phyloP scores from a whole-genome alignment of 1,139 yeast species.

The Suhomyces guaymorum region DNA sequence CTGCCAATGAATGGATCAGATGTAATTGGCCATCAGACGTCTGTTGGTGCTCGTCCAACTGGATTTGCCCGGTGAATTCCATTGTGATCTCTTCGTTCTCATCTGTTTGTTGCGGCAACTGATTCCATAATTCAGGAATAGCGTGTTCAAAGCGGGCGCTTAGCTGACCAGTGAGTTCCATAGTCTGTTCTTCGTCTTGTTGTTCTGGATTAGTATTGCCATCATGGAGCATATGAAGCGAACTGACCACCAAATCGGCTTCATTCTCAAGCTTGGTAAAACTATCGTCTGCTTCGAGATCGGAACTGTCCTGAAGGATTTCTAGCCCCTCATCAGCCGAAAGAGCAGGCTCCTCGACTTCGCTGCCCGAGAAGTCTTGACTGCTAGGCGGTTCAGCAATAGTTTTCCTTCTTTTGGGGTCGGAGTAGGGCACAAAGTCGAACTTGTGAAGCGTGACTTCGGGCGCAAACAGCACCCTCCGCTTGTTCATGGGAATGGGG shows the following conservation, averaged over 20 bases:
- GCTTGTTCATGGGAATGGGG: conserved; percentile 24
- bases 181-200: conserved; percentile 7
- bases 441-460: conserved; percentile 73
- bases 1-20: no score
- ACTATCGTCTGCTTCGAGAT: conserved; percentile 11
- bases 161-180: conserved; percentile 7
- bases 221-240: conserved; percentile 1
- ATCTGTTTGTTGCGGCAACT: no score
- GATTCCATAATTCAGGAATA: no score
- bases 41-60: no score
- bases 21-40: no score
- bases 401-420: conserved; percentile 18
- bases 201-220: not conserved
- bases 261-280: conserved; percentile 8
- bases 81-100: conserved; percentile 23
- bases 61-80: conserved; percentile 21
- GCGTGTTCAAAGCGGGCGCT: no score
- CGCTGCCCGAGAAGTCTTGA: conserved; percentile 1
- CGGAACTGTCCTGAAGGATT: conserved; percentile 17
- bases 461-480: conserved; percentile 75
- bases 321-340: conserved; percentile 13
- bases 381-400: conserved; percentile 14
- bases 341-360: conserved; percentile 2
- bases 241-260: conserved; percentile 8
- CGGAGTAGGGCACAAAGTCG: conserved; percentile 42